Evolutionary conservation across 495 filamentous ascomycete species (phyloP), one percentile per base, ranked within the genome.

Genomic region (Aspergillus olivimuriae): DNA sequence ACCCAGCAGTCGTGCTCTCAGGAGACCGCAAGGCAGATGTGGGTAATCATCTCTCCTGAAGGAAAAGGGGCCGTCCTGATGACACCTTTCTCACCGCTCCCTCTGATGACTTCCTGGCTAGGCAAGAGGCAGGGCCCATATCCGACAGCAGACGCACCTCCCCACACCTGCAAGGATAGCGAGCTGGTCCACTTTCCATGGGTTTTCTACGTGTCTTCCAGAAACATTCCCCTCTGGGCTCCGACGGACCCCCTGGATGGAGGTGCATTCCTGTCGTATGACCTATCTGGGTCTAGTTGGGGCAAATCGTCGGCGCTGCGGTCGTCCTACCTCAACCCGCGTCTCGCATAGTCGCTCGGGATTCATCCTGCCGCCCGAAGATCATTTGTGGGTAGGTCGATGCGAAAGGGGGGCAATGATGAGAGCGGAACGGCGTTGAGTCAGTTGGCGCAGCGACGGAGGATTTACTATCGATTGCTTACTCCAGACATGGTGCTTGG

Each of bases 121-220:
- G n/a, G n/a, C 6, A 28, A 28, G 24, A 28, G 24, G 24, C 11
- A 28, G 24, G 24, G 11, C 24, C 24, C 11, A 28, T n/a, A n/a
- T n/a, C n/a, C n/a, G n/a, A n/a, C n/a, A n/a, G n/a, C n/a, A n/a
- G n/a, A n/a, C n/a, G n/a, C n/a, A n/a, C n/a, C n/a, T n/a, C n/a
- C n/a, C n/a, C n/a, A n/a, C n/a, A n/a, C n/a, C n/a, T n/a, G n/a
- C n/a, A n/a, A n/a, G n/a, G n/a, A n/a, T n/a, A n/a, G n/a, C n/a
- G n/a, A n/a, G n/a, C n/a, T n/a, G n/a, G 20, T 38, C 35, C 35
- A 38, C 35, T 23, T 38, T 20, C 35, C 17, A 38, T 14, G 23
- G 24, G 26, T 41, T 28, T 55, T 56, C 53, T 47, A 47, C 48
- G 53, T 33, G 39, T 41, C 48, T 56, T 56, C 53, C 41, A 56